Percentiles rank a stretch among this genome's conserved stretches.
Evolutionary conservation across 306 rosid genomes (phyloP).

Genomic region (Sesbania bispinosa): DNA sequence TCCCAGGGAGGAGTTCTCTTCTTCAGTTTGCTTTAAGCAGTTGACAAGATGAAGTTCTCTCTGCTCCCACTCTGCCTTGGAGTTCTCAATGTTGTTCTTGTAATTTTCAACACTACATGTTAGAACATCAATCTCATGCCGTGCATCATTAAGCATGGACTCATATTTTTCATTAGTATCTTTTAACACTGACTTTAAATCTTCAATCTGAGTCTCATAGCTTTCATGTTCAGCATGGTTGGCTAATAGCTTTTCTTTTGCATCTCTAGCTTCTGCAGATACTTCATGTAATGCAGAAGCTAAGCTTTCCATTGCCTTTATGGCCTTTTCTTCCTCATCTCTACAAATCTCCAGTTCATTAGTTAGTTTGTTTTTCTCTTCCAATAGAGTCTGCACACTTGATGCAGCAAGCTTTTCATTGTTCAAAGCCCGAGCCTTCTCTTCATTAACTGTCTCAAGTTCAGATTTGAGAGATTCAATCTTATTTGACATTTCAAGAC

Average conservation of each 20-base stretch:
- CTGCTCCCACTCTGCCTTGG: conserved; percentile 82
- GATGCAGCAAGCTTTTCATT: conserved; percentile 77
- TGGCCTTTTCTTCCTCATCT: conserved; percentile 80
- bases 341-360: conserved; percentile 62
- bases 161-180: conserved; percentile 76
- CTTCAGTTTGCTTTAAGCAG: conserved; percentile 68
- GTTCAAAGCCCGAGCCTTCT: conserved; percentile 65
- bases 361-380: conserved; percentile 67
- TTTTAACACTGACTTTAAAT: conserved; percentile 60
- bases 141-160: conserved; percentile 64
- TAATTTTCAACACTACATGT: conserved; percentile 46
- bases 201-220: conserved; percentile 58
- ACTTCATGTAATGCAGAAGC: conserved; percentile 88
- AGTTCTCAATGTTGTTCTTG: conserved; percentile 39
- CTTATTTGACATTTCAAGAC: conserved; percentile 45
- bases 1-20: conserved; percentile 57
- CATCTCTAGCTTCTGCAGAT: conserved; percentile 82
- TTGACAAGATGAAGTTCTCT: conserved; percentile 63
- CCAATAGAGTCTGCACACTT: conserved; percentile 59
- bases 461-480: conserved; percentile 46
- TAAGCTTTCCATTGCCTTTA: conserved; percentile 88
- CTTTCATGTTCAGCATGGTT: conserved; percentile 47
- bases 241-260: conserved; percentile 64
- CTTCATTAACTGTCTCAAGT: conserved; percentile 61
- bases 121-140: conserved; percentile 60